Base-by-base conservation (phyloP, 2,329 filamentous ascomycete species). In the Pleomassaria siparia region DNA sequence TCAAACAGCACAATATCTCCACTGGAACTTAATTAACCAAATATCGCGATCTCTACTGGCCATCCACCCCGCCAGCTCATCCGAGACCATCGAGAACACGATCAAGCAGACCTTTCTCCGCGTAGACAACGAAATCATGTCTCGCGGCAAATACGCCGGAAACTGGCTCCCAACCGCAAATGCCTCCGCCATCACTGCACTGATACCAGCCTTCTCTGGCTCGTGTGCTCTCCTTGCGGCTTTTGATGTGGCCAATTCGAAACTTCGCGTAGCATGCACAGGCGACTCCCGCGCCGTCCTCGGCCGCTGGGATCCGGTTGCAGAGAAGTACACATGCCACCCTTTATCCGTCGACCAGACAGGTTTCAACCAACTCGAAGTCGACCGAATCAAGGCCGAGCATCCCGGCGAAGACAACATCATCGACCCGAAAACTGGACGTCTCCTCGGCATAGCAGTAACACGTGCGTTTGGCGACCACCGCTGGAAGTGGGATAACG, bases 221-320 rank as follows among this genome's bases (percentile, higher is more conserved):
- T 86, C 83, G 3, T 87, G 84, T 54, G 85, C 85, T 10, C 71
- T 87, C 1, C 72, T 88, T 1, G 76, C 83, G 0, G 68, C 86
- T 1, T 87, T 82, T 59, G 83, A 89, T 51, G 76, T 82, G 0
- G 48, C 56, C 0, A 72, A 73, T 1, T 73, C 74, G 4, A 80
- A 72, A 0, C 68, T 89, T 0, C 79, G 81, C 20, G 83, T 86
- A 2, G 86, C 86, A 0, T 84, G 83, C 51, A 80, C 81, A 0
- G 86, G 86, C 0, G 85, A 89, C 67, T 87, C 82, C 1, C 77
- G 85, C 28, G 84, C 84, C 10, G 83, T 88, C 0, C 73, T 87
- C 0, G 85, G 84, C 1, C 66, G 73, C 50, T 74, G 76, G 69
- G 72, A 76, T 11, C 43, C 70, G 0, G 61, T 73, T 0, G 45